Percentiles rank a stretch among this genome's conserved stretches.
These are phyloP conservation scores for Rhodomyrtus psidioides DNA, from an alignment of 441 rosid genomes.

Conservation along the genomic window DNA sequence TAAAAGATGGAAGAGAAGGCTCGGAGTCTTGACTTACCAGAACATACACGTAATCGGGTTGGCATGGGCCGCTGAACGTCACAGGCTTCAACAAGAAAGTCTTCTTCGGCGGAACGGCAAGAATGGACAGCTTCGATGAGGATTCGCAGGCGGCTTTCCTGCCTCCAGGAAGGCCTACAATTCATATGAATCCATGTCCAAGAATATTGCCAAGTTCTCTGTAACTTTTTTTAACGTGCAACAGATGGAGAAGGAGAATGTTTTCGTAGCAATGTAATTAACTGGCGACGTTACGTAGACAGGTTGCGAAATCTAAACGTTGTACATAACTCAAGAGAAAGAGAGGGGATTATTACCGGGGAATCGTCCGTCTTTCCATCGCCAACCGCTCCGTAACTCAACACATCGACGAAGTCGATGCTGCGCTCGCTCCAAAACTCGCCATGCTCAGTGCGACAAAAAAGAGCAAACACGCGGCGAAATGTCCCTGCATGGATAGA, in stretches of 20 bases:
- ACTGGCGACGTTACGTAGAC: background rate
- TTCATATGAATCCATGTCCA: background rate
- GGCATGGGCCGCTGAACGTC: background rate
- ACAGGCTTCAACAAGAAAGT: background rate
- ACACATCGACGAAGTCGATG: background rate
- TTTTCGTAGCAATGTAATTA: background rate
- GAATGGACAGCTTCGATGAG: background rate
- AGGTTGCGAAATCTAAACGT: background rate
- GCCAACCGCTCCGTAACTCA: background rate
- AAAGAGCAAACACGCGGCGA: background rate
- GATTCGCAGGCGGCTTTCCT: background rate
- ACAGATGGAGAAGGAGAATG: background rate
- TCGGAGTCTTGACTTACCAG: background rate
- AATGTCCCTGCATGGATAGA: background rate
- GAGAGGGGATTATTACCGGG: background rate
- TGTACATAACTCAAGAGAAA: background rate
- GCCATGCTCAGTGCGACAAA: background rate
- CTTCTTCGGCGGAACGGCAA: background rate
- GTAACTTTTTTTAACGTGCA: background rate
- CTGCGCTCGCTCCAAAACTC: background rate
- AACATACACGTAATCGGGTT: background rate
- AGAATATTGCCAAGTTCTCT: background rate
- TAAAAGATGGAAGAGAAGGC: background rate
- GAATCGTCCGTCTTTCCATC: background rate
- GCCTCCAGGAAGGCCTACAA: background rate